phyloP scores from a whole-genome alignment of 192 early-diverging fungal genomes.

The Globomyces pollinis-pini region DNA sequence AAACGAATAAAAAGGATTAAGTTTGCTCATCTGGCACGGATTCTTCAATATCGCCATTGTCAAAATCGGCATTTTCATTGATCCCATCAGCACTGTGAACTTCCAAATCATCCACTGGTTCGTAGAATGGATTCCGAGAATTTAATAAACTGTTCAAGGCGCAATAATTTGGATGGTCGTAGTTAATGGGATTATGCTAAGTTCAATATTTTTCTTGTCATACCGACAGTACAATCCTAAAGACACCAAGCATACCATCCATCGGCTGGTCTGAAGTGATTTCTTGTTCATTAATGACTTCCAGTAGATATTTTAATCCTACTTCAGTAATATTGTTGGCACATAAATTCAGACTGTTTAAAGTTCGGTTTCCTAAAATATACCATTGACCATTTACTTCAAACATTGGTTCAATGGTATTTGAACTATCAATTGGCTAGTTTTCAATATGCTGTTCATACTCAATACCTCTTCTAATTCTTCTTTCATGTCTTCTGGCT shows the following conservation, averaged over 20 bases:
- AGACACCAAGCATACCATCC: slow-evolving; percentile 31
- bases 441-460: too few species aligned
- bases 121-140: slow-evolving; percentile 27
- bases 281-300: slow-evolving; percentile 42
- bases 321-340: slow-evolving; percentile 29
- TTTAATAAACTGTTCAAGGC: slow-evolving; percentile 20
- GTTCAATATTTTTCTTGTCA: neutral
- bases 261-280: slow-evolving; percentile 23
- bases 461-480: slow-evolving; percentile 39
- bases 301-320: slow-evolving; percentile 30
- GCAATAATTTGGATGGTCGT: slow-evolving; percentile 1
- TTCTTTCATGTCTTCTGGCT: slow-evolving; percentile 43
- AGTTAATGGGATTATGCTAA: slow-evolving; percentile 26
- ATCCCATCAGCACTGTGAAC: neutral
- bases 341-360: slow-evolving; percentile 40
- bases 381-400: slow-evolving; percentile 44
- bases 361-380: slow-evolving; percentile 41
- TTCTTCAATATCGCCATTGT: neutral
- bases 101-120: slow-evolving; percentile 2
- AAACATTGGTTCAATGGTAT: slow-evolving; percentile 39
- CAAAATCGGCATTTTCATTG: neutral
- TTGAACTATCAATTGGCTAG: neutral
- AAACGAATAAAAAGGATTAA: neutral
- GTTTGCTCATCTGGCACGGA: neutral
- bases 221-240: slow-evolving; percentile 21